A percentile compares a stretch with the other conserved stretches of the same genome.
These are phyloP conservation scores for Vitis riparia DNA, from an alignment of 164 flowering plant genomes.

Conservation along the genomic window DNA sequence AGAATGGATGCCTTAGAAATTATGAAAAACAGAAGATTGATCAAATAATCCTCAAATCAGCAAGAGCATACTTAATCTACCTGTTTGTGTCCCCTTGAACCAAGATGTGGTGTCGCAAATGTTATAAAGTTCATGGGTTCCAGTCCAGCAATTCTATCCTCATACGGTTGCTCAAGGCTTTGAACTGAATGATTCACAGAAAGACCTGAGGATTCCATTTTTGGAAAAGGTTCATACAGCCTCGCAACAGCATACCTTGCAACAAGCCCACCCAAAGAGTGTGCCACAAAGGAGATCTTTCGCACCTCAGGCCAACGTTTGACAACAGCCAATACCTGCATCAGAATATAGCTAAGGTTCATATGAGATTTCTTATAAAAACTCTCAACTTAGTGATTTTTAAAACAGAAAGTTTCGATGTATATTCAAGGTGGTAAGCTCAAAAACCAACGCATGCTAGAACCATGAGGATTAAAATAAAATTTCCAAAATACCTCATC, in stretches of 20 bases:
- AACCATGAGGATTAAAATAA: not conserved
- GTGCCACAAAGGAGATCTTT: slow-evolving; percentile 93
- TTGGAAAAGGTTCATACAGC: slow-evolving; percentile 43
- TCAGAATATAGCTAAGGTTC: slow-evolving; percentile 9
- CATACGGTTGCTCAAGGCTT: slow-evolving; percentile 30
- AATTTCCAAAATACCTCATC: slow-evolving; percentile 65
- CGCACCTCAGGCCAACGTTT: slow-evolving; percentile 55
- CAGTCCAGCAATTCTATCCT: slow-evolving; percentile 77
- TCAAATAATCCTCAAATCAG: not conserved
- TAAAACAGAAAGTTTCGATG: not conserved
- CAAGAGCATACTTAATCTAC: slow-evolving; percentile 29
- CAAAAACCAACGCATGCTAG: not conserved
- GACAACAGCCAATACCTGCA: slow-evolving; percentile 74
- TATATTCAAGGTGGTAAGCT: not conserved
- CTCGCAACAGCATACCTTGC: slow-evolving; percentile 92
- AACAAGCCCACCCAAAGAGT: slow-evolving; percentile 91
- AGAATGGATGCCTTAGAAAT: too few relatives aligned
- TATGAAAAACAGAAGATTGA: too few relatives aligned
- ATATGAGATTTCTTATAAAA: not conserved
- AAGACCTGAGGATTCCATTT: slow-evolving; percentile 18
- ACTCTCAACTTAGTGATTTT: not conserved
- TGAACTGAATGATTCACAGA: slow-evolving; percentile 14
- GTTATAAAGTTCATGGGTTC: slow-evolving; percentile 94
- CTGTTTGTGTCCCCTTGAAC: slow-evolving; percentile 89
- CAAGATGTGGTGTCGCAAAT: slow-evolving; percentile 95